Evolutionary conservation across 1,284 basidiomycete genomes (phyloP).

Genomic region (Pseudozyma tsukubaensis): DNA sequence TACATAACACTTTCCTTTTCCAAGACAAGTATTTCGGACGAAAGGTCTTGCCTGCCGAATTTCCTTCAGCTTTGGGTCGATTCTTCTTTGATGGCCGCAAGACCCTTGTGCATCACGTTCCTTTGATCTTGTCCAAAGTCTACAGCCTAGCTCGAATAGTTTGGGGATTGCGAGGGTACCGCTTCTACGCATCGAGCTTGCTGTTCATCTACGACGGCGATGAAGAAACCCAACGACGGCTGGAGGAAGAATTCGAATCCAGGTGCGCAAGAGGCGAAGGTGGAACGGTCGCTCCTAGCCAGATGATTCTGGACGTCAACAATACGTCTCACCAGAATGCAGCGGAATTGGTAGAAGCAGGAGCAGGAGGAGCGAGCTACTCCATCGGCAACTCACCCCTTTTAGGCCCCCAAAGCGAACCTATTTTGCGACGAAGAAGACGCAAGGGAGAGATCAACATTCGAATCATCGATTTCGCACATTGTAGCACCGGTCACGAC

Average conservation of each 20-base stretch:
- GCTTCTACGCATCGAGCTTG: slow-evolving; percentile 97
- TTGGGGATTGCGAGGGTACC: slow-evolving; percentile 85
- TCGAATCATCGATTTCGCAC: slow-evolving; percentile 97
- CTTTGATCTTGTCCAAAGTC: slow-evolving; percentile 87
- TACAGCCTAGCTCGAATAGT: slow-evolving; percentile 93
- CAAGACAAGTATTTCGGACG: slow-evolving; percentile 98
- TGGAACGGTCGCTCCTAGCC: slow-evolving; percentile 35
- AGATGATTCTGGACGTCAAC: slow-evolving; percentile 19
- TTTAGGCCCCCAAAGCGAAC: too few relatives aligned
- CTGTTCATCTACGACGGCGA: slow-evolving; percentile 98
- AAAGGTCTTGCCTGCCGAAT: slow-evolving; percentile 85
- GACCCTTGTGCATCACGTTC: slow-evolving; percentile 90
- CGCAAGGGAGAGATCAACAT: slow-evolving; percentile 89
- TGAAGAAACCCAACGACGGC: slow-evolving; percentile 79
- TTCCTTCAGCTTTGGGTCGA: slow-evolving; percentile 81
- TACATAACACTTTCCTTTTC: slow-evolving; percentile 79
- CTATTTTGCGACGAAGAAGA: slow-evolving; percentile 25
- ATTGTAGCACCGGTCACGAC: slow-evolving; percentile 94
- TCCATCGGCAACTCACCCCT: too few relatives aligned
- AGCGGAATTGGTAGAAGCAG: slow-evolving; percentile 31
- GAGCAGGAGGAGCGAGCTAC: slow-evolving; percentile 41
- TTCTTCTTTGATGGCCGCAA: slow-evolving; percentile 88
- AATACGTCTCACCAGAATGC: background rate
- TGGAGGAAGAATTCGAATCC: slow-evolving; percentile 62
- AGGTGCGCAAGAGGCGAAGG: slow-evolving; percentile 40